Base-by-base conservation (phyloP, 768 basidiomycete genomes). In the Calocera viscosa region DNA sequence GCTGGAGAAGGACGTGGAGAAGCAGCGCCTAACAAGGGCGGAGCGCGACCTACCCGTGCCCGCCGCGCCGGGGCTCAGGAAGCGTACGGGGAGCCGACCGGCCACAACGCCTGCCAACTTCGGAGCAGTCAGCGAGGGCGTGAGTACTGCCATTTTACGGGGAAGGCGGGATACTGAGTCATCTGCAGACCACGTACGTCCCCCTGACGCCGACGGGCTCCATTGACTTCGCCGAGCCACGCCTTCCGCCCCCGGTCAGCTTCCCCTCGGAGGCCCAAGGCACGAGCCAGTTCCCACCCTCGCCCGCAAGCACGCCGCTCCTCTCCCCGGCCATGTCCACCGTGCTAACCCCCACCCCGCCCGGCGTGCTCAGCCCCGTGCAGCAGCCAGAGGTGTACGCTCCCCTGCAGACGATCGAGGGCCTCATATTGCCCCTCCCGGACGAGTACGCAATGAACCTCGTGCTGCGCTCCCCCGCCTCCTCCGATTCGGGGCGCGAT, bases 61-160 rank as follows among this genome's bases (percentile, higher is more conserved):
- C n/a, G 53, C 53, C 7, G 14, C 53, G 2, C 53, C 53, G 19
- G 53, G 53, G 53, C 53, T 60, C 5, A 60, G 53, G 22, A 60
- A 60, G 53, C 24, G 53, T 26, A 32, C 53, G 53, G 53, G 53
- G 14, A 60, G 53, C 53, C 11, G 53, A 32, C 53, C 53, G 53
- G 30, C 53, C 26, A 60, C 14, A 11, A 60, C 14, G 26, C 53
- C 53, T 28, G 14, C 11, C 14, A 60, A 26, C 30, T 60, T 60
- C 22, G 53, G 14, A 5, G 53, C 14, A 26, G 30, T 60, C 30
- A 32, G 8, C 30, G 53, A 60, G 30, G 53, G 11, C 10, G 53
- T 60, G 30, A 26, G 53, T 60, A 12, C n/a, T n/a, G n/a, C n/a
- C 53, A 5, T 60, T 38, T 5, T 38, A 38, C 14, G 35, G 7